Conservation (phyloP, 2,329 filamentous ascomycete genomes). For the Penicillium concentricum region DNA sequence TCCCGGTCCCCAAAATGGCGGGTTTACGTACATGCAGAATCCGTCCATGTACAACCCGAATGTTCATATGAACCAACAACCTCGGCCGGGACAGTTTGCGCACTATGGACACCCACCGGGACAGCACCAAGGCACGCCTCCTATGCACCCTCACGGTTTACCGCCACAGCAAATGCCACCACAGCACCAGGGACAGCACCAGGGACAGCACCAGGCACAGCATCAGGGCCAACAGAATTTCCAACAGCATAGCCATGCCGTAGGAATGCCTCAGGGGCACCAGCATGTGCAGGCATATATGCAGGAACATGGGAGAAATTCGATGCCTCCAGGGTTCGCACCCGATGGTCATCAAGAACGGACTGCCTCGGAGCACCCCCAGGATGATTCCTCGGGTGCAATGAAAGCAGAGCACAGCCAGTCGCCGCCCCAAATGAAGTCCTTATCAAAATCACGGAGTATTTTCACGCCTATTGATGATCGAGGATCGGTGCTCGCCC, state of each 20-base stretch:
- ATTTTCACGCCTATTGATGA: slow-evolving; percentile 98
- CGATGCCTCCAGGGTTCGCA: slow-evolving; percentile 68
- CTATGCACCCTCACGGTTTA: slow-evolving; percentile 23
- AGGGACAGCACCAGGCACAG: slow-evolving; percentile 35
- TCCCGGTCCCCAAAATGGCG: slow-evolving; percentile 58
- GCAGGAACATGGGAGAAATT: slow-evolving; percentile 72
- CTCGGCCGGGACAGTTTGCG: slow-evolving; percentile 45
- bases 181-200: slow-evolving; percentile 35
- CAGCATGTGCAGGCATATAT: slow-evolving; percentile 65
- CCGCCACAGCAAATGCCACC: slow-evolving; percentile 31
- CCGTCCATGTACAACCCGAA: slow-evolving; percentile 80
- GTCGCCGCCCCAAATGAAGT: slow-evolving; percentile 60
- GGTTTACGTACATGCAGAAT: slow-evolving; percentile 81
- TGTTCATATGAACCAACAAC: slow-evolving; percentile 49
- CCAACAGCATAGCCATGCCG: slow-evolving; percentile 40
- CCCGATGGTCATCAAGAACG: slow-evolving; percentile 56
- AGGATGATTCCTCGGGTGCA: slow-evolving; percentile 51
- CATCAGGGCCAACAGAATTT: slow-evolving; percentile 44
- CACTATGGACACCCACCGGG: slow-evolving; percentile 44
- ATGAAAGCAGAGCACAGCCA: slow-evolving; percentile 43
- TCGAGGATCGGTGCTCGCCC: slow-evolving; percentile 80
- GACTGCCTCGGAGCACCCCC: slow-evolving; percentile 57
- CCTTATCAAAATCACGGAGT: slow-evolving; percentile 73
- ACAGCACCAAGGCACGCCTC: slow-evolving; percentile 34
- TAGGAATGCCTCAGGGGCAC: slow-evolving; percentile 37